These are phyloP conservation scores for Cucumis sativus DNA, from an alignment of 306 rosid genomes.

Conservation along the genomic window Cucumber_9930_V3 NC_026655.2:1710001-1710500, in stretches of 20 bases:
- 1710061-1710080: not conserved
- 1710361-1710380: constrained; percentile 59
- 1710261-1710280: not conserved
- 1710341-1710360: constrained; percentile 79
- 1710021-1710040: not conserved
- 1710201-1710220: constrained; percentile 61
- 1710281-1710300: not conserved
- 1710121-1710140: constrained; percentile 82
- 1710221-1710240: constrained; percentile 75
- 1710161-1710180: constrained; percentile 85
- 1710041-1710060: not conserved
- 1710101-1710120: constrained; percentile 73
- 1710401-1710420: constrained; percentile 32
- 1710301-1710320: not conserved
- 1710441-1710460: constrained; percentile 78
- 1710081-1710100: constrained; percentile 38
- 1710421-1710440: constrained; percentile 28
- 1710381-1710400: constrained; percentile 66
- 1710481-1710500: constrained; percentile 69
- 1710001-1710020: too few relatives aligned
- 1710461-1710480: constrained; percentile 77
- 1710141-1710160: constrained; percentile 22
- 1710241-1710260: constrained; percentile 46
- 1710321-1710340: constrained; percentile 68
- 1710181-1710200: constrained; percentile 48